These are phyloP conservation scores for Thuidium tamariscinum DNA, from an alignment of 225 moss, liverwort and hornwort genomes.

Conservation along the genomic window DNA sequence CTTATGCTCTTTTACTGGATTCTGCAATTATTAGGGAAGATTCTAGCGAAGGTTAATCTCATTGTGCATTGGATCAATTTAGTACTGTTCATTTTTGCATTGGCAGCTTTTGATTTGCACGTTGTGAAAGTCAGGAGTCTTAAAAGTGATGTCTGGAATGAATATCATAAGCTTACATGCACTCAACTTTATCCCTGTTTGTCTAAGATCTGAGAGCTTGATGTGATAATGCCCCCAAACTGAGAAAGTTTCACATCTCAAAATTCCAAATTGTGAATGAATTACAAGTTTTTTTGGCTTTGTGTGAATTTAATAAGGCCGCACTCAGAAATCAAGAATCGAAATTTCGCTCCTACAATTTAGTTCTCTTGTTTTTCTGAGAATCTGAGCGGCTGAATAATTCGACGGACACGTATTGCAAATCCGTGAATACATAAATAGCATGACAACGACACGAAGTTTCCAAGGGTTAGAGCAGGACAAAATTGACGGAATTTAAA, in stretches of 20 bases:
- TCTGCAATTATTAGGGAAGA: too few relatives aligned
- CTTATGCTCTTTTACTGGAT: too few relatives aligned
- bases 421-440: neutral
- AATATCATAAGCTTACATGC: conserved; percentile 43
- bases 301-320: too few relatives aligned
- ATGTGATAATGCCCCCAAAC: neutral
- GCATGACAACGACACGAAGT: neutral
- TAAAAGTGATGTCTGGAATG: too few relatives aligned
- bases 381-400: neutral
- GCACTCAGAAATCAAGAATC: neutral
- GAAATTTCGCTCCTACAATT: neutral
- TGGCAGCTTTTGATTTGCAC: too few relatives aligned
- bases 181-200: conserved; percentile 31
- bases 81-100: too few relatives aligned
- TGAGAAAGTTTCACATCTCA: neutral
- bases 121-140: too few relatives aligned
- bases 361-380: neutral
- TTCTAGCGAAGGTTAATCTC: too few relatives aligned
- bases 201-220: neutral
- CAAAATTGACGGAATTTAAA: neutral
- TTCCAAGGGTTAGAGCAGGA: neutral
- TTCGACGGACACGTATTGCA: neutral
- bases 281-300: neutral
- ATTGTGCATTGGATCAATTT: too few relatives aligned
- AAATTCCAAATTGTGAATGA: neutral